These are phyloP conservation scores for Lolium perenne DNA, from an alignment of 176 grass and related monocot genomes.

Conservation along the genomic window DNA sequence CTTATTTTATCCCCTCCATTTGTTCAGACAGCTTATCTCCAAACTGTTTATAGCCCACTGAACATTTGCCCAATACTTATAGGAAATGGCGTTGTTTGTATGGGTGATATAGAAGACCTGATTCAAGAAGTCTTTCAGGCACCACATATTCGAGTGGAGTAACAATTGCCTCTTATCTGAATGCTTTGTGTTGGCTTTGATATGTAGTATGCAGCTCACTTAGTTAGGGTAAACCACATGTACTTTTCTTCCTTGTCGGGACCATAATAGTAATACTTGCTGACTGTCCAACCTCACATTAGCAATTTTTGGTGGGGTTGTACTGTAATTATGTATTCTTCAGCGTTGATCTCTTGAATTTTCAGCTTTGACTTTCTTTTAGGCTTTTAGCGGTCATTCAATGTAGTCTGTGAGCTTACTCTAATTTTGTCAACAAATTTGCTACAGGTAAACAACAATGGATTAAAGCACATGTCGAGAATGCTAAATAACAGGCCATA, in stretches of 20 bases:
- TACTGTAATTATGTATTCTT: too few relatives aligned
- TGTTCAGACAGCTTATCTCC: not conserved
- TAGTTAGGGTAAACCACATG: not conserved
- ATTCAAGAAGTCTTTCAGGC: conserved; percentile 97
- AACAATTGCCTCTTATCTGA: conserved; percentile 9
- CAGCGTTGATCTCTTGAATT: too few relatives aligned
- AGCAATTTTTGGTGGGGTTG: not conserved
- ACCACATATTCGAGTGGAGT: conserved; percentile 79
- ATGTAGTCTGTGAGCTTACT: conserved; percentile 6
- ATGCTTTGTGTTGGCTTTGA: not conserved
- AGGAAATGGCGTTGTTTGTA: conserved; percentile 73
- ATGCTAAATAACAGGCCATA: conserved; percentile 93
- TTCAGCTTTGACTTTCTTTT: not conserved
- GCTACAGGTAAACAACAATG: conserved; percentile 97
- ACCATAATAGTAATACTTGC: conserved; percentile 16
- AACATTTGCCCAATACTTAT: conserved; percentile 37
- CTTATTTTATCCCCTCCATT: conserved; percentile 7
- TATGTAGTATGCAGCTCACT: not conserved
- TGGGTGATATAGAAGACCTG: conserved; percentile 85
- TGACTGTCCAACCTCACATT: conserved; percentile 22
- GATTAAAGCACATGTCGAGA: conserved; percentile 98
- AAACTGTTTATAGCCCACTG: conserved; percentile 1
- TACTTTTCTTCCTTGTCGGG: not conserved
- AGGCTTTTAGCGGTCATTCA: not conserved
- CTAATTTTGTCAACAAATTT: conserved; percentile 68